Evolutionary conservation across 2,329 filamentous ascomycete species (phyloP), one percentile per base, ranked within the genome.

Genomic region (Fusarium begoniae): DNA sequence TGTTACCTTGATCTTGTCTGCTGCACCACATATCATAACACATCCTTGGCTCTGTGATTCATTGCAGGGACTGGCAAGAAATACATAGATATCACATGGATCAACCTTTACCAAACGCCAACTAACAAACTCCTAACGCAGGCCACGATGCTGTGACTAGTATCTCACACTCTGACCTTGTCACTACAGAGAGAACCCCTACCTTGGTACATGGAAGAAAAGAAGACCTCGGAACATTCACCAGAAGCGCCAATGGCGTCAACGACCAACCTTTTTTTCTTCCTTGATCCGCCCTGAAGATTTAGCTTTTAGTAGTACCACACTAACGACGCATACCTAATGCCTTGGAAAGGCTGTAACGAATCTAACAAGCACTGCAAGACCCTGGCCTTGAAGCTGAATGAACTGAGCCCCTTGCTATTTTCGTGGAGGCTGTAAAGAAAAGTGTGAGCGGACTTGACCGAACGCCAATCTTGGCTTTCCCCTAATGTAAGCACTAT

Each of bases 221-320:
- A 53, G 41, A 60, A 67, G 47, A 51, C 51, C 32, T 69, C 53
- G 56, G 56, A 60, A 71, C 53, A 57, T 67, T 69, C 45, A 55
- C n/a, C 45, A 48, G 43, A 61, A 65, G 55, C 71, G 63, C 44
- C 69, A 64, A 75, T 75, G 68, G 72, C 72, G 72, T 67, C 64
- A 65, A 75, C 15, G 40, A 44, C 53, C 53, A 50, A 63, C 41
- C 51, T 56, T 32, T 53, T 57, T 54, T 32, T 50, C 41, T 60
- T 64, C 35, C 24, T 51, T 54, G 40, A 56, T 44, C 62, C 53
- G 53, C 38, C 55, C 30, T 50, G 26, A 12, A 43, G 20, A 43
- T 57, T 68, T 58, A 57, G 57, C 47, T 64, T 69, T 58, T 38
- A 32, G 58, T 68, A 69, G 53, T 45, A 59, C 38, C 48, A 44